A percentile compares a stretch with the other conserved stretches of the same genome.
Conservation (phyloP, 2,329 filamentous ascomycete species). For the Colletotrichum eremochloae region DNA sequence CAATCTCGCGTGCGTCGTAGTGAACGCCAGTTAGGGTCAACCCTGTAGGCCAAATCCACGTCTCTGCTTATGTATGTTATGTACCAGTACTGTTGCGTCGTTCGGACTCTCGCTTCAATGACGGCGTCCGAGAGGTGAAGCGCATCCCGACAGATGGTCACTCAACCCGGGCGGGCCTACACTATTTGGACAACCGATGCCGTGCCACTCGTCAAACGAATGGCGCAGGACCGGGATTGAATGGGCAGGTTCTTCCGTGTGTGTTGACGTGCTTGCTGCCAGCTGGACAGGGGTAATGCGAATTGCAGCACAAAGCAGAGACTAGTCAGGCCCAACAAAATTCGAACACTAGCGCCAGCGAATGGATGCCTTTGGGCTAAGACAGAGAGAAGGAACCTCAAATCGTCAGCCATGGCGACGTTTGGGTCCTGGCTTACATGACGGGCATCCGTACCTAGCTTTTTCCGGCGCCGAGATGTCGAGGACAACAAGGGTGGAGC, state of each 20-base stretch:
- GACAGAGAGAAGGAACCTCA: not conserved
- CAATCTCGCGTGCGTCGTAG: slow-evolving; percentile 2
- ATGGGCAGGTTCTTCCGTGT: slow-evolving; percentile 29
- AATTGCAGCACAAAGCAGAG: slow-evolving; percentile 7
- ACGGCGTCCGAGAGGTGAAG: slow-evolving; percentile 17
- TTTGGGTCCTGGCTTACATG: not conserved
- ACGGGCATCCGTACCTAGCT: not conserved
- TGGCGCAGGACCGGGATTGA: slow-evolving; percentile 18
- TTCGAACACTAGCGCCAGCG: slow-evolving; percentile 25
- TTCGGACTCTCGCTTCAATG: slow-evolving; percentile 18
- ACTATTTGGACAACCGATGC: not conserved
- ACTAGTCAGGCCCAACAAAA: slow-evolving; percentile 39
- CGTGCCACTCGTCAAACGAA: slow-evolving; percentile 5
- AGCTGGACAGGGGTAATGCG: slow-evolving; percentile 15
- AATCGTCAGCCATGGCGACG: slow-evolving; percentile 7
- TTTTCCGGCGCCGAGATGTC: not conserved
- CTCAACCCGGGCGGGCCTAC: slow-evolving; percentile 10
- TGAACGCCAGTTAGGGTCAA: slow-evolving; percentile 2
- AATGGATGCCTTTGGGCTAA: not conserved
- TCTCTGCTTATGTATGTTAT: not conserved
- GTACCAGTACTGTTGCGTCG: slow-evolving; percentile 18
- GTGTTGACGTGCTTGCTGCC: not conserved
- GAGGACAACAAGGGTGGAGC: not conserved
- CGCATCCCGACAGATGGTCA: slow-evolving; percentile 24
- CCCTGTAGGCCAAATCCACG: slow-evolving; percentile 16